Evolutionary conservation across 352 stramenopile genomes (phyloP), one percentile per base, ranked within the genome.

Genomic region (Albugo laibachii): DNA sequence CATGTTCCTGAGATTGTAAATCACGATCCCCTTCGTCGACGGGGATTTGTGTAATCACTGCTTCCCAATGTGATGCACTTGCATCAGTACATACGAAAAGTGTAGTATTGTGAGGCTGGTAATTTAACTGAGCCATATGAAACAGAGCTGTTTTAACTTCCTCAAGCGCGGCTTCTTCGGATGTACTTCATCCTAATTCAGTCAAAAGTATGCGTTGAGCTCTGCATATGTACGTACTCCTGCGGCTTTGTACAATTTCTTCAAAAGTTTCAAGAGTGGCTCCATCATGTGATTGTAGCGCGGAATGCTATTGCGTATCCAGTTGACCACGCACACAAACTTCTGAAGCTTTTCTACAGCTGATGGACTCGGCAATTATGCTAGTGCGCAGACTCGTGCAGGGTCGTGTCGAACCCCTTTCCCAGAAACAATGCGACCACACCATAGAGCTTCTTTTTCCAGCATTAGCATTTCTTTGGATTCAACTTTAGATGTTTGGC

Each of bases 401-500:
- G 53, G 57, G 24, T 21, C 52, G 14, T 67, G 56, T 0, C 16
- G 14, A 0, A 71, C 39, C 0, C 57, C 57, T 10, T 31, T 12
- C 0, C 36, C 47, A 0, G 59, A 68, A 11, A 68, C 50, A 1
- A 57, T 36, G 2, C 40, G 47, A 0, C 54, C 58, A 39, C 59
- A 65, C 52, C 57, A 63, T 16, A 48, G 54, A 0, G 56, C 52
- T 20, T 66, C 49, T 0, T 11, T 0, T 20, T 13, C 34, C 57
- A 31, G 31, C 67, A 60, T 15, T 37, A 0, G 18, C 59, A 68
- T 43, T 68, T 65, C n/a, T 45, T 54, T 2, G 54, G 51, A 43
- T 65, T 46, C 2, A 71, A 34, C 41, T 71, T 71, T 0, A 66
- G 20, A 2, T 53, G 59, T 20, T 49, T 65, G 12, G 44, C 1